Percentiles rank a stretch among this genome's conserved stretches.
Evolutionary conservation across 305 asterid species (phyloP).

Genomic region (Fraxinus latifolia): DNA sequence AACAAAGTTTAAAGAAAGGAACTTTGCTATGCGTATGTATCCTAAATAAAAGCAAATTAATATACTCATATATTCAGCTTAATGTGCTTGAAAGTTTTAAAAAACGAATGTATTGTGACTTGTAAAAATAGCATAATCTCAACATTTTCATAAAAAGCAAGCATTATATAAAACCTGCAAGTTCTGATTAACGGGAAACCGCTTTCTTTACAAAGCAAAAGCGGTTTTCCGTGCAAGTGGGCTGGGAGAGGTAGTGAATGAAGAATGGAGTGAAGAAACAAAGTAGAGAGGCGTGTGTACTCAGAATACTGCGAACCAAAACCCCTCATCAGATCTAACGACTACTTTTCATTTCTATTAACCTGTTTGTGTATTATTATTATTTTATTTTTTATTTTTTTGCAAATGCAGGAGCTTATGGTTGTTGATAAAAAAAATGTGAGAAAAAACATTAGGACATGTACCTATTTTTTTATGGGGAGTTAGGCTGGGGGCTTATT

Average conservation of each 20-base stretch:
- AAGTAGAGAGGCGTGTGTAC: constrained; percentile 26
- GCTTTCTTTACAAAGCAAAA: constrained; percentile 20
- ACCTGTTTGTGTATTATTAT: no score
- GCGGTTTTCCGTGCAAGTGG: constrained; percentile 28
- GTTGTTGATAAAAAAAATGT: no score
- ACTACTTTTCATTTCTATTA: neutral
- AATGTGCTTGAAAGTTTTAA: neutral
- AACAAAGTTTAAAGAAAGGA: neutral
- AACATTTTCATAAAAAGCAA: neutral
- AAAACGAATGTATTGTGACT: neutral
- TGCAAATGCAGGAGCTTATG: no score
- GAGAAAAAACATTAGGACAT: no score
- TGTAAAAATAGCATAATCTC: neutral
- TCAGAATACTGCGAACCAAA: constrained; percentile 1
- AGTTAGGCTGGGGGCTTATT: no score
- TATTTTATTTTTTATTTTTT: no score
- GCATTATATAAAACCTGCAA: neutral
- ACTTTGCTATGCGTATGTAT: neutral
- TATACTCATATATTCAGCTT: neutral
- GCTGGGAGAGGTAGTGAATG: neutral
- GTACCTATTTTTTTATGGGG: no score
- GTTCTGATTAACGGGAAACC: constrained; percentile 22
- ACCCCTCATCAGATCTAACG: constrained; percentile 32
- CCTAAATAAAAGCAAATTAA: neutral
- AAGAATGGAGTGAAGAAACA: neutral